Percentiles rank a stretch among this genome's conserved stretches.
Evolutionary conservation across 371 early-diverging fungal species (phyloP).

Genomic region (Mucor saturninus): DNA sequence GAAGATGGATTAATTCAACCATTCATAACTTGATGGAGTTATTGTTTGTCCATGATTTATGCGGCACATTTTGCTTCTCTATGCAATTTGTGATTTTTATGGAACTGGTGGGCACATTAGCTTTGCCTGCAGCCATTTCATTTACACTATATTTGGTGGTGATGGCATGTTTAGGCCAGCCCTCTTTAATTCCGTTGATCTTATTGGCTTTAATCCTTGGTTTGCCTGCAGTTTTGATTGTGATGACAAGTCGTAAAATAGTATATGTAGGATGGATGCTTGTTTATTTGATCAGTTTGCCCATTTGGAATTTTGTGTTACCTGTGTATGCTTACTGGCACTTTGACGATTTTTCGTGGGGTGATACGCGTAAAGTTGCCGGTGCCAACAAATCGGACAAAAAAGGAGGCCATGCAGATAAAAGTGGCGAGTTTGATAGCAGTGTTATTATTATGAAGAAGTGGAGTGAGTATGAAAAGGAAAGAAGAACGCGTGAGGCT

Average conservation of each 20-base stretch:
- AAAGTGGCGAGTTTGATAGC: conserved; percentile 77
- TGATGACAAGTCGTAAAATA: conserved; percentile 87
- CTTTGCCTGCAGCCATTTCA: conserved; percentile 80
- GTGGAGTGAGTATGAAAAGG: conserved; percentile 74
- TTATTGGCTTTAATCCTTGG: conserved; percentile 73
- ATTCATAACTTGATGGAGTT: conserved; percentile 88
- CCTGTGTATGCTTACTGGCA: conserved; percentile 99
- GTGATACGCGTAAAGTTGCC: conserved; percentile 90
- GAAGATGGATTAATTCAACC: conserved; percentile 93
- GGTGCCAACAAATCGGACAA: conserved; percentile 59
- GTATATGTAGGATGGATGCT: conserved; percentile 96
- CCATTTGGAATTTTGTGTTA: conserved; percentile 95
- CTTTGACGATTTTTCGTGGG: conserved; percentile 99
- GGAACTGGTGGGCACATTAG: conserved; percentile 86
- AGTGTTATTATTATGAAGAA: conserved; percentile 62
- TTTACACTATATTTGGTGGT: conserved; percentile 41
- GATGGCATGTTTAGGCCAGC: not conserved
- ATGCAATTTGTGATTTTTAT: conserved; percentile 91
- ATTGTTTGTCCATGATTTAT: conserved; percentile 81
- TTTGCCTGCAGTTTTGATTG: conserved; percentile 85
- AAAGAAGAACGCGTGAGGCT: conserved; percentile 40
- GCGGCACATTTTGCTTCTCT: conserved; percentile 91
- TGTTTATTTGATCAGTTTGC: conserved; percentile 88
- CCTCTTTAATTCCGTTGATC: conserved; percentile 52
- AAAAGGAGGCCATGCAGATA: conserved; percentile 73